A percentile compares a stretch with the other conserved stretches of the same genome.
These are phyloP conservation scores for Chenopodium formosanum DNA, from an alignment of 148 eudicot species.

Conservation along the genomic window DNA sequence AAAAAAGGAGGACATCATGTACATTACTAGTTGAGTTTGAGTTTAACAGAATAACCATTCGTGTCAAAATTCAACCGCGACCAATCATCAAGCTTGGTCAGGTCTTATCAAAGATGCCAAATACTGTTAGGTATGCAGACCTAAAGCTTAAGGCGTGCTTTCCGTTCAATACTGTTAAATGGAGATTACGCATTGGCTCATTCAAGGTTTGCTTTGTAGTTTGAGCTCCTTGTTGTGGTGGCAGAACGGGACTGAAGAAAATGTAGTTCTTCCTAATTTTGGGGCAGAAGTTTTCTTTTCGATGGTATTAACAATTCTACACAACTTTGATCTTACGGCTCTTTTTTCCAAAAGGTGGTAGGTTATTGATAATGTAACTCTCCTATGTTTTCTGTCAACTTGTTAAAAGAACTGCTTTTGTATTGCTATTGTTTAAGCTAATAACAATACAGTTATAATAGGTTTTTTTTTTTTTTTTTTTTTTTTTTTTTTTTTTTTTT, in stretches of 20 bases:
- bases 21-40: conserved; percentile 25
- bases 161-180: neutral
- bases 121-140: neutral
- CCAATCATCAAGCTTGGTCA: neutral
- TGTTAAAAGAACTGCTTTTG: too few relatives aligned
- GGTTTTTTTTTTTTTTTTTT: too few relatives aligned
- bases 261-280: neutral
- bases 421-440: too few relatives aligned
- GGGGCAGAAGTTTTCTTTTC: too few relatives aligned
- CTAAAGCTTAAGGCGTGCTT: neutral
- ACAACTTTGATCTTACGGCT: neutral
- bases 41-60: neutral
- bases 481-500: too few relatives aligned
- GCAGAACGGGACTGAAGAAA: neutral
- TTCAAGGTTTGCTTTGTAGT: conserved; percentile 7
- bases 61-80: neutral
- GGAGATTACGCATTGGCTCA: conserved; percentile 4
- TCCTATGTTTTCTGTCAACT: neutral
- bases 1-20: conserved; percentile 56
- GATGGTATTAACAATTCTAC: too few relatives aligned
- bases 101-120: neutral
- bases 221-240: neutral
- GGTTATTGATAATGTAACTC: neutral
- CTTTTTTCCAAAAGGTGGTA: neutral
- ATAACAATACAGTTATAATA: too few relatives aligned